Conservation (phyloP, 495 filamentous ascomycete genomes). For the Aspergillus heteromorphus region DNA sequence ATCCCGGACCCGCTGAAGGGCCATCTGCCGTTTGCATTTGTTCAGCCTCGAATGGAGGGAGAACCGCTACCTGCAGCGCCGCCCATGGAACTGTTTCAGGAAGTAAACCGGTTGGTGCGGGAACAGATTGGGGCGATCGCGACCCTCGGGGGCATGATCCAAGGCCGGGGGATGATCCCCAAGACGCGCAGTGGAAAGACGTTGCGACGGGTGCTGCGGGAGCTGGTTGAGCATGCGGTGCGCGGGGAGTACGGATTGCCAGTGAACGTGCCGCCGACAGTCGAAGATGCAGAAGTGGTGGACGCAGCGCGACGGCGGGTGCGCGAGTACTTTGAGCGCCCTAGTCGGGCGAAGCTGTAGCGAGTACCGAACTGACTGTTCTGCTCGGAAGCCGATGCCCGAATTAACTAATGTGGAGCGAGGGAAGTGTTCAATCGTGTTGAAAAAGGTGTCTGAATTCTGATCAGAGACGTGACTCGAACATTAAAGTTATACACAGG, state of each 20-base stretch:
- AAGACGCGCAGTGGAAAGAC: slow-evolving; percentile 89
- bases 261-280: slow-evolving; percentile 53
- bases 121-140: slow-evolving; percentile 85
- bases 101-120: slow-evolving; percentile 62
- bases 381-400: background rate
- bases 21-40: slow-evolving; percentile 84
- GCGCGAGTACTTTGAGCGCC: slow-evolving; percentile 51
- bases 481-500: slow-evolving; percentile 16
- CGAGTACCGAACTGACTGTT: background rate
- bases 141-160: slow-evolving; percentile 74
- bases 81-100: slow-evolving; percentile 48
- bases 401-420: background rate
- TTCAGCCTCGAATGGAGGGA: slow-evolving; percentile 50
- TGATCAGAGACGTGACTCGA: background rate
- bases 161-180: slow-evolving; percentile 83
- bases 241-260: slow-evolving; percentile 46
- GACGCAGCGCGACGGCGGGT: slow-evolving; percentile 51
- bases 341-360: slow-evolving; percentile 50
- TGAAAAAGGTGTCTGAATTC: background rate
- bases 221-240: slow-evolving; percentile 64
- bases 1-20: slow-evolving; percentile 84
- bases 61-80: slow-evolving; percentile 41
- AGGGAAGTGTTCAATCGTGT: background rate
- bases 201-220: slow-evolving; percentile 69
- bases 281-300: slow-evolving; percentile 55